phyloP scores from a whole-genome alignment of 2,329 filamentous ascomycete species.

The Exophiala bonariae region DNA sequence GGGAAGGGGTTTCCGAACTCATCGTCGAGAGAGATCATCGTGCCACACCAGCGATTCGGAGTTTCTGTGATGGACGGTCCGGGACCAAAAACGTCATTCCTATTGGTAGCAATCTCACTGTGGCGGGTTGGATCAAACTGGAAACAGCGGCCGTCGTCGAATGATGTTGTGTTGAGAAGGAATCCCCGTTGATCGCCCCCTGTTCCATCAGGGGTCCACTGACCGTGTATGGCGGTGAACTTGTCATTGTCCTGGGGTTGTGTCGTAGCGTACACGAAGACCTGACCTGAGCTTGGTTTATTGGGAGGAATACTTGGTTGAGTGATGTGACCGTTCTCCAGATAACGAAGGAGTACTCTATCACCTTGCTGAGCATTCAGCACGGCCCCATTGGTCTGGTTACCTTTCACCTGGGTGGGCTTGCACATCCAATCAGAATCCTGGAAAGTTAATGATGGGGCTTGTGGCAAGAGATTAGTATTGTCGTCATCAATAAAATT shows the following conservation, averaged over 20 bases:
- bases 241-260: slow-evolving; percentile 3
- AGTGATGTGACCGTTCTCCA: slow-evolving; percentile 3
- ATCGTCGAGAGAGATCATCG: slow-evolving; percentile 1
- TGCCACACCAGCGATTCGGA: slow-evolving; percentile 3
- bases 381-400: background rate
- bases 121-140: slow-evolving; percentile 4
- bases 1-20: background rate
- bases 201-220: slow-evolving; percentile 4
- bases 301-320: slow-evolving; percentile 1
- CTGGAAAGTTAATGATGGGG: too few relatives aligned
- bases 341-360: slow-evolving; percentile 1
- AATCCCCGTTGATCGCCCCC: slow-evolving; percentile 4
- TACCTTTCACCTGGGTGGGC: slow-evolving; percentile 1
- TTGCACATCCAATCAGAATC: slow-evolving; percentile 3
- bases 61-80: background rate
- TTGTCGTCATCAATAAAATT: too few relatives aligned
- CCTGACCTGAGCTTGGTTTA: slow-evolving; percentile 3
- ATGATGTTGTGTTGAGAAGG: background rate
- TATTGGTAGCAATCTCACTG: slow-evolving; percentile 1
- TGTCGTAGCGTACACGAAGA: slow-evolving; percentile 3
- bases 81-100: slow-evolving; percentile 2
- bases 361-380: background rate
- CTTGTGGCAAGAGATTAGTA: too few relatives aligned
- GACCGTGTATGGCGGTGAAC: slow-evolving; percentile 5
- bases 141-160: slow-evolving; percentile 4